Evolutionary conservation across 345 rosid genomes (phyloP).

Genomic region (Salix exigua): DNA sequence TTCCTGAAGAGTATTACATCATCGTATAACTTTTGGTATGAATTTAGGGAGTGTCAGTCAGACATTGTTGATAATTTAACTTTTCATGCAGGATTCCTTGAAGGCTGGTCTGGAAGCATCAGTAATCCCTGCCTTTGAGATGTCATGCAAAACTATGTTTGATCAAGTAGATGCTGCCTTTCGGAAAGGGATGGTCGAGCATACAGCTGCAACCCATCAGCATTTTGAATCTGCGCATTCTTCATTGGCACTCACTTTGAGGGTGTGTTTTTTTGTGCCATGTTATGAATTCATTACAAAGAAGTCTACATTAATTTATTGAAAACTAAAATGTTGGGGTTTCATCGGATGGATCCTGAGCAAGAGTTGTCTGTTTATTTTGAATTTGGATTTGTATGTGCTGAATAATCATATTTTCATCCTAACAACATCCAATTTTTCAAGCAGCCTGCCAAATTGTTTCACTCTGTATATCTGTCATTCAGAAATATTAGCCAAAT

Average conservation of each 20-base stretch:
- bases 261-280: slow-evolving; percentile 41
- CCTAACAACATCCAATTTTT: background rate
- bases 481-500: background rate
- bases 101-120: slow-evolving; percentile 69
- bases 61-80: slow-evolving; percentile 6
- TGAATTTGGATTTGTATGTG: background rate
- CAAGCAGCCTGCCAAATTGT: background rate
- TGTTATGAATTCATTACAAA: background rate
- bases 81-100: slow-evolving; percentile 56
- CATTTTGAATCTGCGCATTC: slow-evolving; percentile 67
- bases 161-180: slow-evolving; percentile 82
- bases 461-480: background rate
- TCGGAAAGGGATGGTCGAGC: slow-evolving; percentile 74
- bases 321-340: background rate
- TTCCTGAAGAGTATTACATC: background rate
- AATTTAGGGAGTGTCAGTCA: background rate
- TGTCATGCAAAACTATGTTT: slow-evolving; percentile 84
- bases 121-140: slow-evolving; percentile 85
- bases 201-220: slow-evolving; percentile 69
- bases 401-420: background rate
- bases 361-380: background rate
- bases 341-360: background rate
- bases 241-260: slow-evolving; percentile 60
- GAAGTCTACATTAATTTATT: background rate
- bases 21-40: background rate